A percentile compares a stretch with the other conserved stretches of the same genome.
Conservation (phyloP, 768 basidiomycete genomes). For the Coprinopsis marcescibilis region DNA sequence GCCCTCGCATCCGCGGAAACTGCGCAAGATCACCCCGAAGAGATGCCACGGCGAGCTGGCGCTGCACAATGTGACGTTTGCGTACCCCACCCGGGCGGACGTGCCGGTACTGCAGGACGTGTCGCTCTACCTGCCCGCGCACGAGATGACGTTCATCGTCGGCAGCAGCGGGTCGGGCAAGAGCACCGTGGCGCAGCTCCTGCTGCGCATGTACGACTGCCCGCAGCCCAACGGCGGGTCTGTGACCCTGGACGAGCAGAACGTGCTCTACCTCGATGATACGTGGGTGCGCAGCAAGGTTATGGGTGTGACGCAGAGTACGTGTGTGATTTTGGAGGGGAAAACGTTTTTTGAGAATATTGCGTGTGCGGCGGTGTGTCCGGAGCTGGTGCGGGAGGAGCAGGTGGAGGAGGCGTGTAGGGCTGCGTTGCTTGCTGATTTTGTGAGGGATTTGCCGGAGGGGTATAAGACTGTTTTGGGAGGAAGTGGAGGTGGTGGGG, state of each 20-base stretch:
- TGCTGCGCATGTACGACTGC: slow-evolving; percentile 77
- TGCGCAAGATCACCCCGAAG: slow-evolving; percentile 63
- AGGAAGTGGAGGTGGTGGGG: slow-evolving; percentile 38
- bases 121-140: slow-evolving; percentile 62
- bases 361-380: slow-evolving; percentile 69
- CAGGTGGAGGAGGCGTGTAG: slow-evolving; percentile 81
- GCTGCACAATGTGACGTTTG: slow-evolving; percentile 69
- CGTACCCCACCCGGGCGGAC: slow-evolving; percentile 77
- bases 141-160: slow-evolving; percentile 87
- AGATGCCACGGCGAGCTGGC: slow-evolving; percentile 70
- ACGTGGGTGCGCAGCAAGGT: slow-evolving; percentile 64
- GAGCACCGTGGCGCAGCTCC: slow-evolving; percentile 78
- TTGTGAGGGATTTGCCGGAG: slow-evolving; percentile 73
- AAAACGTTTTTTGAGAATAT: slow-evolving; percentile 82
- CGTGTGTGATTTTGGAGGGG: slow-evolving; percentile 58
- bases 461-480: slow-evolving; percentile 86
- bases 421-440: slow-evolving; percentile 85
- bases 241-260: slow-evolving; percentile 78
- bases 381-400: too few relatives aligned
- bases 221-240: slow-evolving; percentile 50
- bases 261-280: slow-evolving; percentile 67
- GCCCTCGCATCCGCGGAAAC: slow-evolving; percentile 38
- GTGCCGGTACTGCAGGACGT: slow-evolving; percentile 60
- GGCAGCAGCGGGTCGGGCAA: slow-evolving; percentile 86
- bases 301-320: slow-evolving; percentile 73